Evolutionary conservation across 495 filamentous ascomycete species (phyloP).

Genomic region (Neurospora sp.): DNA sequence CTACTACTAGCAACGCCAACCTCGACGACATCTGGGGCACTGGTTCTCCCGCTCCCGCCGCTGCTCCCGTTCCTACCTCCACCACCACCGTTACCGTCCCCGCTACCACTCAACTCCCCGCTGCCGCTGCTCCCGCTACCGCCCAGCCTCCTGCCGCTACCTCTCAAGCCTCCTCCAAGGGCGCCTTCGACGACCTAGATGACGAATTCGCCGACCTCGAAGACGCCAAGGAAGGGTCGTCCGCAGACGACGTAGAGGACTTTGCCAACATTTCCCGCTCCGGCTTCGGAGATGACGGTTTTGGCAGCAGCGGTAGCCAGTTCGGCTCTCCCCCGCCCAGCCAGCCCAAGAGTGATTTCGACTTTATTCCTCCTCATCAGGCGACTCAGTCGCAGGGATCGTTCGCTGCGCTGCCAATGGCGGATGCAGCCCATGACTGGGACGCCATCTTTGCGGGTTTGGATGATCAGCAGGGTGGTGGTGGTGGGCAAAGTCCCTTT

Average conservation of each 20-base stretch:
- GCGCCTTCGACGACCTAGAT: conserved; percentile 65
- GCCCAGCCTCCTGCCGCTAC: conserved; percentile 9
- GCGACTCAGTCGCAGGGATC: not conserved
- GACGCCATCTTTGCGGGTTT: conserved; percentile 85
- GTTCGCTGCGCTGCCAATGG: conserved; percentile 7
- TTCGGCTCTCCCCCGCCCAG: conserved; percentile 32
- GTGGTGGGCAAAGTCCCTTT: not conserved
- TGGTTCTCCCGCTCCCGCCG: not conserved
- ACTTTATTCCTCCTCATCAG: conserved; percentile 25
- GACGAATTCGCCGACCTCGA: conserved; percentile 80
- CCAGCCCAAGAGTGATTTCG: conserved; percentile 42
- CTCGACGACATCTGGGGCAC: conserved; percentile 26
- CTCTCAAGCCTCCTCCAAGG: conserved; percentile 21
- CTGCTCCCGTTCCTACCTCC: not conserved
- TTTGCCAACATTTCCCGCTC: conserved; percentile 56
- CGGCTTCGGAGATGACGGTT: conserved; percentile 49
- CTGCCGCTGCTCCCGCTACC: conserved; percentile 11
- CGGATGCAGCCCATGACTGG: conserved; percentile 68
- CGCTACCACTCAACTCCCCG: conserved; percentile 5
- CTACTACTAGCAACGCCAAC: not conserved
- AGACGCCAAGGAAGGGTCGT: conserved; percentile 72
- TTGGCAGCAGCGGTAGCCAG: conserved; percentile 42
- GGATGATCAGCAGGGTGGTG: conserved; percentile 31
- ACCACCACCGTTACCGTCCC: not conserved
- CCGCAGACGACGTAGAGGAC: conserved; percentile 61